Evolutionary conservation across 352 stramenopile species (phyloP).

Genomic region (Blastocystis sp.): DNA sequence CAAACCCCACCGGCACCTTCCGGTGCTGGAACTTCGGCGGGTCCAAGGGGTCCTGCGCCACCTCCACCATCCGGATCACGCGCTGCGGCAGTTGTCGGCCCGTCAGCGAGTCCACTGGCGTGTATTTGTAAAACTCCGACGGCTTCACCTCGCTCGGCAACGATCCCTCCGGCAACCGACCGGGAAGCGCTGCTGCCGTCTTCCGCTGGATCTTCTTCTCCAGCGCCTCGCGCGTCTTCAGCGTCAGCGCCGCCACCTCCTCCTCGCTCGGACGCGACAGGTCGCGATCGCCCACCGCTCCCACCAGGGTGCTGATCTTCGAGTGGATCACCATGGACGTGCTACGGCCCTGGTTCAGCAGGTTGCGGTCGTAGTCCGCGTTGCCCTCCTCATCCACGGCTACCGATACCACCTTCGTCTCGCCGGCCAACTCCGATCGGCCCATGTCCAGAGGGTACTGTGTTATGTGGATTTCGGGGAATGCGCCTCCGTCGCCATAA

Average conservation of each 20-base stretch:
- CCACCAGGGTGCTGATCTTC: constrained; percentile 1
- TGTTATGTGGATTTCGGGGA: constrained; percentile 91
- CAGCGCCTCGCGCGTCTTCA: constrained; percentile 72
- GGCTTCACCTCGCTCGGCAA: constrained; percentile 67
- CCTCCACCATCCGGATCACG: constrained; percentile 95
- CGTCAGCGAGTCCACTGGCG: constrained; percentile 63
- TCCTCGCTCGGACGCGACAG: constrained; percentile 67
- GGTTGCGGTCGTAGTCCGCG: constrained; percentile 79
- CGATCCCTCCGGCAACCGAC: constrained; percentile 17
- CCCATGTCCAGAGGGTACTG: constrained; percentile 90
- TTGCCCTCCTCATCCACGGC: constrained; percentile 80
- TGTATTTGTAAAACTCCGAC: constrained; percentile 67
- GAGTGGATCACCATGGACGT: constrained; percentile 59
- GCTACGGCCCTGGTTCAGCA: constrained; percentile 84
- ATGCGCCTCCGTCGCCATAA: constrained; percentile 91
- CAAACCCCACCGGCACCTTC: constrained; percentile 80
- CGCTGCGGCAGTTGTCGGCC: constrained; percentile 68
- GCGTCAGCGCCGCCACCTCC: constrained; percentile 67
- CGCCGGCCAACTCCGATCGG: constrained; percentile 70
- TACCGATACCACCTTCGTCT: constrained; percentile 72
- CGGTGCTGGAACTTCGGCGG: constrained; percentile 96
- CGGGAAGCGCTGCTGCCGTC: constrained; percentile 64
- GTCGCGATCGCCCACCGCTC: constrained; percentile 58
- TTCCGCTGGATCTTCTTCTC: constrained; percentile 73
- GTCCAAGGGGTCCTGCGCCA: constrained; percentile 95